These are phyloP conservation scores for Pleurotus tuoliensis DNA, from an alignment of 768 basidiomycete species.

Conservation along the genomic window DNA sequence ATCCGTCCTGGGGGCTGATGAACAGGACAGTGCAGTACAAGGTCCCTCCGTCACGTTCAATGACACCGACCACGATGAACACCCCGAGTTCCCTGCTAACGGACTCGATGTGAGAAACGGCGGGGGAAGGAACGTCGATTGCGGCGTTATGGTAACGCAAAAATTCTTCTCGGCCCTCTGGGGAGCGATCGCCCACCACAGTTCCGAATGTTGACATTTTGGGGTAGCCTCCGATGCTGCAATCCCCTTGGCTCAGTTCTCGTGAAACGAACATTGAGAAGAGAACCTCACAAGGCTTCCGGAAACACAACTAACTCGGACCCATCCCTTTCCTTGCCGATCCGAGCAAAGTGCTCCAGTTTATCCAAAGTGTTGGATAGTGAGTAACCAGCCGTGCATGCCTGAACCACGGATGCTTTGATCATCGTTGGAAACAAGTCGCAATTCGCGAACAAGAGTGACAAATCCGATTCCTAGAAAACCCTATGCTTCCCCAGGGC, in stretches of 20 bases:
- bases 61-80: constrained; percentile 56
- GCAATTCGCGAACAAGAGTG: not conserved
- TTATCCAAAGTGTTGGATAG: constrained; percentile 44
- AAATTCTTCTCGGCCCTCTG: constrained; percentile 56
- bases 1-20: constrained; percentile 47
- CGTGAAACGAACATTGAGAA: not conserved
- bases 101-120: constrained; percentile 41
- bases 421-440: constrained; percentile 22
- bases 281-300: constrained; percentile 46
- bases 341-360: constrained; percentile 39
- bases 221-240: constrained; percentile 57
- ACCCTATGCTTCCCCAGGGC: not conserved
- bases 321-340: constrained; percentile 43
- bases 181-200: constrained; percentile 44
- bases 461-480: not conserved
- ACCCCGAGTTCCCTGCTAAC: constrained; percentile 45
- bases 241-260: not conserved
- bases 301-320: constrained; percentile 52
- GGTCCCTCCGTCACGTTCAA: constrained; percentile 57
- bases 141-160: constrained; percentile 50
- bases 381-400: constrained; percentile 43
- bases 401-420: constrained; percentile 50
- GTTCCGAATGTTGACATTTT: constrained; percentile 51
- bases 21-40: constrained; percentile 60
- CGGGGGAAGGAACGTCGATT: constrained; percentile 52